Evolutionary conservation across 129 eudicot species (phyloP), one percentile per base, ranked within the genome.

Genomic region (Artemisia tridentata): DNA sequence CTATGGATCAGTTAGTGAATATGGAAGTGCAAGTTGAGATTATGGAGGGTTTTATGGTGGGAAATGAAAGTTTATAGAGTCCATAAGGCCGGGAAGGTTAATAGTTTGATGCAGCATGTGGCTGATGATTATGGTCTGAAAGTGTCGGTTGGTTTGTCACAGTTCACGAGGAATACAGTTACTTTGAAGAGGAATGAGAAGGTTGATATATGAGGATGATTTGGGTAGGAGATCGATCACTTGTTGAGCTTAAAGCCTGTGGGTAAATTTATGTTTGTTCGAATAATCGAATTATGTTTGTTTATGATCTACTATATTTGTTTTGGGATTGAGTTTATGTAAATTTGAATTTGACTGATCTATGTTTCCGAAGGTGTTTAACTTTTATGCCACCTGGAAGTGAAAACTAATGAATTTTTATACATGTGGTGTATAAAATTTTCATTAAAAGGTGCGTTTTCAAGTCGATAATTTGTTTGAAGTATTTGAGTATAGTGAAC

Each of bases 1-100:
- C 96, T 0, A 91, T 91, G 97, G 97, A 91, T 58, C 66, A 73
- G 29, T 91, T 91, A 60, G 96, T 91, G 18, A 88, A 91, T 14
- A 91, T 91, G 97, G 97, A 91, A 71, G 93, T 91, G 7, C 97
- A 91, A 55, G 97, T 93, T 7, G 96, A 86, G 88, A 86, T 90
- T 58, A 84, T 90, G 95, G 98, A 92, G 86, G 86, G 88, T 29
- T 85, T 95, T 1, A 92, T 92, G 98, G 96, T 92, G 7, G 96
- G 98, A 23, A 86, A 90, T 59, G 85, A 96, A 3, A 88, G 95
- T 12, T 84, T 92, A 3, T 84, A 88, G 19, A 89, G 96, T 5
- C 96, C 96, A 0, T 96, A 92, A 67, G 2, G n/a, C n/a, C n/a
- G 89, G 90, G 2, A 91, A 92, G 16, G 98, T 89, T 53, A 92